phyloP scores from a whole-genome alignment of 352 stramenopile genomes.

The Halophytophthora polymorphica region DNA sequence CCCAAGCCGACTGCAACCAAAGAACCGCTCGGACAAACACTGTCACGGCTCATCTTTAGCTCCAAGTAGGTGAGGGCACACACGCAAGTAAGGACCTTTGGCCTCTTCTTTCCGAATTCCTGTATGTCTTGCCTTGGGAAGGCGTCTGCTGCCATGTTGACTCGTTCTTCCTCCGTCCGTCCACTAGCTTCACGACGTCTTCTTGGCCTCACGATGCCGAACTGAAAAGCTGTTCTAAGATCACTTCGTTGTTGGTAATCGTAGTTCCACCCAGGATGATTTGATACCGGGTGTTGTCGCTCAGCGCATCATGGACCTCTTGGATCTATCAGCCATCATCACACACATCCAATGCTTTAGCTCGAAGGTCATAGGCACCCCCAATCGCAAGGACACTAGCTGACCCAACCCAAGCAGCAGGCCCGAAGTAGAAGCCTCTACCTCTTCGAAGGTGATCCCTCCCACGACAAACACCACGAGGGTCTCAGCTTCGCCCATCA shows the following conservation, averaged over 20 bases:
- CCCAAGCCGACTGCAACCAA: no score
- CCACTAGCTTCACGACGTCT: no score
- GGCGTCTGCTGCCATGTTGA: no score
- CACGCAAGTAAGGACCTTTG: no score
- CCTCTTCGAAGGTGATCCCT: conserved; percentile 77
- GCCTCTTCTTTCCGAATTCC: no score
- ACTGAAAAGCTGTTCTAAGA: conserved; percentile 57
- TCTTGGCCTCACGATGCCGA: conserved; percentile 6
- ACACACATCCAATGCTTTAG: not conserved
- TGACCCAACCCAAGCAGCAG: conserved; percentile 1
- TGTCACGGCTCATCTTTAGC: no score
- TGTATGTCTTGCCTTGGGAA: no score
- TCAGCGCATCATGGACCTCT: conserved; percentile 56
- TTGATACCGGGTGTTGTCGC: conserved; percentile 45
- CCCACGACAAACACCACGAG: conserved; percentile 76
- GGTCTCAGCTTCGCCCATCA: conserved; percentile 39
- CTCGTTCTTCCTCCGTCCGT: no score
- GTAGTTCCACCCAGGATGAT: conserved; percentile 73
- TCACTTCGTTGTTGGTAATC: conserved; percentile 63
- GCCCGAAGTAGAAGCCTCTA: conserved; percentile 6
- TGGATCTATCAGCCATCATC: conserved; percentile 41
- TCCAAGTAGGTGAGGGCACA: no score
- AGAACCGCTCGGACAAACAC: no score
- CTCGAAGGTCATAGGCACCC: not conserved
- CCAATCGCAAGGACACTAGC: not conserved